Base-by-base conservation (phyloP, 2,329 filamentous ascomycete genomes). In the Venturia effusa region DNA sequence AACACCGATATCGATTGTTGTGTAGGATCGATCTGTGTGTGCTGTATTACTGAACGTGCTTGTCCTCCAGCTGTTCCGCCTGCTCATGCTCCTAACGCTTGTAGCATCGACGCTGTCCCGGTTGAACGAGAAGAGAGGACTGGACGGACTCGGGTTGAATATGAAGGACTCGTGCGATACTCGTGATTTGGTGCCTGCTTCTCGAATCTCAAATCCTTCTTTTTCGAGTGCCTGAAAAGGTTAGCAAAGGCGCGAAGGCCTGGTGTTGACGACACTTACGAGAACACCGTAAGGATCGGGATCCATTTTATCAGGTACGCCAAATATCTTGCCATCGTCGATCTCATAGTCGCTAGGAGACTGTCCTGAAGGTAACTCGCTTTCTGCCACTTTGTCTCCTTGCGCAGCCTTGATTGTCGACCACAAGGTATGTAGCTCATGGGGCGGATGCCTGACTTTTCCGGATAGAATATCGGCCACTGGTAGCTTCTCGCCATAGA, bases 241-340 rank as follows among this genome's bases (percentile, higher is more conserved):
- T 57, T 30, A 57, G 51, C 30, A 22, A 57, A 3, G 11, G 15
- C 19, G 5, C 34, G 17, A 6, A 4, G 19, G 27, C 11, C 13
- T 15, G 19, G 8, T 3, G 5, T 37, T 34, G 2, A 17, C 22
- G 19, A 51, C n/a, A 34, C 51, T 57, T 34, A 57, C 51, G 22
- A 92, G 83, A 32, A 97, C 89, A 30, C 93, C 93, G 71, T 90
- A 97, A 0, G 93, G 93, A 73, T 97, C 93, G 0, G 92, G 92
- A 69, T 97, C 93, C 63, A 92, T 85, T 3, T 79, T 76, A 67
- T 88, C 86, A 0, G 91, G 92, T 19, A 96, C 80, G 1, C 92
- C 92, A 76, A 97, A 96, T 1, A 78, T 77, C 37, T 80, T 75
- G 8, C 75, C 77, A n/a, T 75, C 67, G 71, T 69, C 68, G 5